These are phyloP conservation scores for Coemansia furcata DNA, from an alignment of 192 early-diverging fungal species.

Conservation along the genomic window DNA sequence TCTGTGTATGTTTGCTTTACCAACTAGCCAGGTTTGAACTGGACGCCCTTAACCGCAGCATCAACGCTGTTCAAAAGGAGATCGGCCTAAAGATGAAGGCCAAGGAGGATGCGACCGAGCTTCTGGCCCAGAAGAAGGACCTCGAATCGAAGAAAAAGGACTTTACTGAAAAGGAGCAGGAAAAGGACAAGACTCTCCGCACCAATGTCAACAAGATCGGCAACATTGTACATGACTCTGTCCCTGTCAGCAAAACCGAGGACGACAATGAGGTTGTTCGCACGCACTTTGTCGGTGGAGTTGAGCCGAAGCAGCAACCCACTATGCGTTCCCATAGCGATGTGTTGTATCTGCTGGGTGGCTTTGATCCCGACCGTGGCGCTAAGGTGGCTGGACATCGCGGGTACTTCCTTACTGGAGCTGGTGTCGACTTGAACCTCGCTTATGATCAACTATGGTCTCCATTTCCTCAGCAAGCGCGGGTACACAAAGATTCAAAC, in stretches of 20 bases:
- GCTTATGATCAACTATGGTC: slow-evolving; percentile 95
- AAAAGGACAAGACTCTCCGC: slow-evolving; percentile 64
- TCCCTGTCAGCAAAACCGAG: slow-evolving; percentile 84
- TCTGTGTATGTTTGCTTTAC: not conserved
- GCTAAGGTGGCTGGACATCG: slow-evolving; percentile 97
- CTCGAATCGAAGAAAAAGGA: slow-evolving; percentile 71
- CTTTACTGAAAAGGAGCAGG: slow-evolving; percentile 71
- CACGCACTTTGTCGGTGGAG: slow-evolving; percentile 58
- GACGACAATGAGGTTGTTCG: slow-evolving; percentile 71
- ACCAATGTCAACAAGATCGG: slow-evolving; percentile 89
- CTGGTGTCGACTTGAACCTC: slow-evolving; percentile 94
- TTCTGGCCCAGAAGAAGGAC: slow-evolving; percentile 73
- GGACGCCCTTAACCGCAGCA: slow-evolving; percentile 85
- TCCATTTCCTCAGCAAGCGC: slow-evolving; percentile 79
- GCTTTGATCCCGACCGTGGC: slow-evolving; percentile 86
- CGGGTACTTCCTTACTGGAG: slow-evolving; percentile 95
- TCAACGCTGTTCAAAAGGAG: slow-evolving; percentile 91
- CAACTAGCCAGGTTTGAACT: slow-evolving; percentile 74
- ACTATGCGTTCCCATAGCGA: slow-evolving; percentile 86
- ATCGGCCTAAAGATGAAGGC: slow-evolving; percentile 88
- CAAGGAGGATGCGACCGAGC: slow-evolving; percentile 77
- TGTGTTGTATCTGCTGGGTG: slow-evolving; percentile 85
- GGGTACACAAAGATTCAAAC: slow-evolving; percentile 96
- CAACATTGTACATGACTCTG: slow-evolving; percentile 93
- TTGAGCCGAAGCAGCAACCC: slow-evolving; percentile 58